phyloP scores from a whole-genome alignment of 257 asterid genomes.

The Solanum arcanum region DNA sequence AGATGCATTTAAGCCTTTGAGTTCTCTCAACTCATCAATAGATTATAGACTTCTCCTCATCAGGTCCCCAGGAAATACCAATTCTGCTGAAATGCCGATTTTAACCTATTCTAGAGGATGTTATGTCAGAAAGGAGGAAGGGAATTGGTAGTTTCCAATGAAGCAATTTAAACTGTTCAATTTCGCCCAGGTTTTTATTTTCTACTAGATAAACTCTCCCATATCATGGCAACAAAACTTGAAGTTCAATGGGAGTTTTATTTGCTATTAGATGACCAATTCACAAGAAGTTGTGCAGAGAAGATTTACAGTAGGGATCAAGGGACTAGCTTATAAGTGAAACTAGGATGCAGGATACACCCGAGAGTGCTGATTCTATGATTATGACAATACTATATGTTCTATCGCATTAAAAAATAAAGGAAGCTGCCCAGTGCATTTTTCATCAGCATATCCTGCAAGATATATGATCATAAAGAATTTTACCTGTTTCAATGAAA shows the following conservation, averaged over 20 bases:
- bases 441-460: background rate
- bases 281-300: background rate
- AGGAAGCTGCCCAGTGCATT: background rate
- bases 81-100: background rate
- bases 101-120: background rate
- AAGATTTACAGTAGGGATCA: background rate
- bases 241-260: background rate
- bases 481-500: conserved; percentile 76
- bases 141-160: background rate
- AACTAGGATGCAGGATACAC: background rate
- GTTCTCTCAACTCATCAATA: background rate
- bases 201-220: background rate
- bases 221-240: background rate
- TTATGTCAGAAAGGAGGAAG: background rate
- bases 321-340: background rate
- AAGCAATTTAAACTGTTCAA: background rate
- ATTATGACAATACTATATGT: background rate
- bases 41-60: background rate
- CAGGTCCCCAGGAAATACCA: background rate
- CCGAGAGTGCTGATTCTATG: background rate
- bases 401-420: background rate
- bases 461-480: background rate
- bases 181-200: background rate
- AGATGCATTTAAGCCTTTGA: background rate
- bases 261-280: background rate